Percentiles rank a stretch among this genome's conserved stretches.
Conservation (phyloP, 2,329 filamentous ascomycete species). For the Pleoardoris graminearum region DNA sequence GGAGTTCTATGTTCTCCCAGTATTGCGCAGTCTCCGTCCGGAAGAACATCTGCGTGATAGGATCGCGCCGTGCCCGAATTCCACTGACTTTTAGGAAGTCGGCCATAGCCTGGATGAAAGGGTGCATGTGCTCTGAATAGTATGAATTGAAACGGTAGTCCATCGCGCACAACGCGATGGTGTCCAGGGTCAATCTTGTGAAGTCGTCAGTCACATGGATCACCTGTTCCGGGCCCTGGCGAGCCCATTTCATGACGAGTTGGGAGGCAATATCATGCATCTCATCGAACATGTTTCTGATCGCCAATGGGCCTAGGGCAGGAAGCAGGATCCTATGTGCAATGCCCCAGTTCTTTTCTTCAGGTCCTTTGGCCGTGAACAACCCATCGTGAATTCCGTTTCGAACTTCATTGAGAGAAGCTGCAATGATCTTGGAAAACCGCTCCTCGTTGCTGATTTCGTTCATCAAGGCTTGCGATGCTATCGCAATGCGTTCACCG, state of each 20-base stretch:
- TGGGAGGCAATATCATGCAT: constrained; percentile 63
- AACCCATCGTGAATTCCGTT: constrained; percentile 47
- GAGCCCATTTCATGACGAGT: constrained; percentile 69
- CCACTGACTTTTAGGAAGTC: constrained; percentile 44
- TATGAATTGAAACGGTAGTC: constrained; percentile 50
- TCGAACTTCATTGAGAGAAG: constrained; percentile 36
- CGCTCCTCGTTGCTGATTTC: constrained; percentile 47
- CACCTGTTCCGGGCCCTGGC: constrained; percentile 48
- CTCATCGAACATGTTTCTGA: constrained; percentile 57
- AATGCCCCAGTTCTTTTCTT: constrained; percentile 53
- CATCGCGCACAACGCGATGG: constrained; percentile 46
- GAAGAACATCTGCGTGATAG: constrained; percentile 42
- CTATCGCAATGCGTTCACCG: constrained; percentile 37
- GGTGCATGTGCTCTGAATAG: constrained; percentile 42
- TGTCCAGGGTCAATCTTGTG: constrained; percentile 44
- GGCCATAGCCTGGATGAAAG: constrained; percentile 45
- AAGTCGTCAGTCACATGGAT: constrained; percentile 46
- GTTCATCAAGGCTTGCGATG: constrained; percentile 41
- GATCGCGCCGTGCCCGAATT: constrained; percentile 36
- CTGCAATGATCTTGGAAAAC: constrained; percentile 38
- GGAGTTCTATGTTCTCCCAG: constrained; percentile 55
- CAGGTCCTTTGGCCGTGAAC: constrained; percentile 46
- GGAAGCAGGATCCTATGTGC: constrained; percentile 69
- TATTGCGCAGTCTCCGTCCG: constrained; percentile 52
- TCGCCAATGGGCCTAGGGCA: constrained; percentile 70